Percentiles rank a stretch among this genome's conserved stretches.
phyloP scores from a whole-genome alignment of 106 monocot species.

The Xerophyta viscosa region DNA sequence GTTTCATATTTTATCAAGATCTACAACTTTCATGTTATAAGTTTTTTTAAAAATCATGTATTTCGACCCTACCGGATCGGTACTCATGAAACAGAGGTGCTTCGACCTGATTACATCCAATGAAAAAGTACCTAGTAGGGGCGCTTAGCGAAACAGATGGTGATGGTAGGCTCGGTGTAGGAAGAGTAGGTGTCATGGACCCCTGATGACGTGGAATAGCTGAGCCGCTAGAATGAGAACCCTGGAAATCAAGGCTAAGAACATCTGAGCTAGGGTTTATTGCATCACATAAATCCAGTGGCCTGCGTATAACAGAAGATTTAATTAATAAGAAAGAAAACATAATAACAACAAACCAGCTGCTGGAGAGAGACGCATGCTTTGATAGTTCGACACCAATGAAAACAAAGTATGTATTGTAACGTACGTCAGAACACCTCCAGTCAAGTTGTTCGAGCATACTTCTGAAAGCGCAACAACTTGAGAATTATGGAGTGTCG shows the following conservation, averaged over 20 bases:
- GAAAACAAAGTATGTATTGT: not conserved
- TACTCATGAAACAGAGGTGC: too few species aligned
- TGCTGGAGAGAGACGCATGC: too few species aligned
- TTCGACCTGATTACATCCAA: not conserved
- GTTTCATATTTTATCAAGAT: too few species aligned
- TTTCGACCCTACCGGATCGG: too few species aligned
- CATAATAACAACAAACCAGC: not conserved
- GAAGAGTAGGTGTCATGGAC: conserved; percentile 35
- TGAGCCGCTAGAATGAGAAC: conserved; percentile 38
- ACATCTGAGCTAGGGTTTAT: conserved; percentile 38
- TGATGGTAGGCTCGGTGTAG: conserved; percentile 47
- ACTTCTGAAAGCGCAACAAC: conserved; percentile 62
- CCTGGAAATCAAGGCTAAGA: conserved; percentile 38
- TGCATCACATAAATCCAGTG: conserved; percentile 82
- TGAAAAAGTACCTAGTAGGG: conserved; percentile 41
- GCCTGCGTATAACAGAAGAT: conserved; percentile 30
- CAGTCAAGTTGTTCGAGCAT: conserved; percentile 67
- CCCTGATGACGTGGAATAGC: conserved; percentile 36
- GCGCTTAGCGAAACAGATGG: conserved; percentile 37
- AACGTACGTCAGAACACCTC: conserved; percentile 54
- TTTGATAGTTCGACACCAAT: not conserved
- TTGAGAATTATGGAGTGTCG: conserved; percentile 70
- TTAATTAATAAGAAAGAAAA: not conserved
- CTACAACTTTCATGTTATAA: too few species aligned
- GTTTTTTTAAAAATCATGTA: too few species aligned